A percentile compares a stretch with the other conserved stretches of the same genome.
These are phyloP conservation scores for Cercospora zeae-maydis DNA, from an alignment of 2,329 filamentous ascomycete species.

Conservation along the genomic window DNA sequence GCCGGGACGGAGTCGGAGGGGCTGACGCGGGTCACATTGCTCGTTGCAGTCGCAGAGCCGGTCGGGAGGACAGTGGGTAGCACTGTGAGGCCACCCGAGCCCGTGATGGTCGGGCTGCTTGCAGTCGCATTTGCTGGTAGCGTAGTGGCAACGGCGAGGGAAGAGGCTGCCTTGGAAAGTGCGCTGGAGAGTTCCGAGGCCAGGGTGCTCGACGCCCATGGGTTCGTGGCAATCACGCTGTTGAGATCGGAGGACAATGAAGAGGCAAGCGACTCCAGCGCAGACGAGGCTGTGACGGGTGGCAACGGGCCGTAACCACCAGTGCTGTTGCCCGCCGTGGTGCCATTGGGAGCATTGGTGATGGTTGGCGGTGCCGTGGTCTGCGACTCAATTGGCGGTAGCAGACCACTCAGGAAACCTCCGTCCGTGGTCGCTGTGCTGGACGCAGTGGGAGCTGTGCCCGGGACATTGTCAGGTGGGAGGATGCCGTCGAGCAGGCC, in stretches of 20 bases:
- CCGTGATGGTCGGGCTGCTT: constrained; percentile 15
- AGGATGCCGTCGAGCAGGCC: constrained; percentile 1
- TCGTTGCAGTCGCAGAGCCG: constrained; percentile 19
- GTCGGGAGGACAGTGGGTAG: constrained; percentile 27
- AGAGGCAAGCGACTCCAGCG: constrained; percentile 32
- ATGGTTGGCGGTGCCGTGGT: neutral
- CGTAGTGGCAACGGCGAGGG: constrained; percentile 17
- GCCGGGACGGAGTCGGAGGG: neutral
- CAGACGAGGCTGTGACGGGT: constrained; percentile 24
- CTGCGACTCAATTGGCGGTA: neutral
- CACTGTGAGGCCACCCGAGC: constrained; percentile 21
- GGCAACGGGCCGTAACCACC: constrained; percentile 8
- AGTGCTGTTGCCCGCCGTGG: constrained; percentile 20
- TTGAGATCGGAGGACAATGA: constrained; percentile 31
- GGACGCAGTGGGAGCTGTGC: neutral
- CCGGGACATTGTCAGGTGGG: neutral
- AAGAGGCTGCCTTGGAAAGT: constrained; percentile 32
- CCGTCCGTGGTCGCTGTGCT: neutral
- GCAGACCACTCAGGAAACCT: neutral
- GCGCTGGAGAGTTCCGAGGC: constrained; percentile 33
- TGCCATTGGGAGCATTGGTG: neutral
- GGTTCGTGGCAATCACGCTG: constrained; percentile 32
- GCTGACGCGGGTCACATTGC: constrained; percentile 16
- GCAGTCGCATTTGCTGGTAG: constrained; percentile 19
- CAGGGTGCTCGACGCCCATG: constrained; percentile 27